These are phyloP conservation scores for Parachlorella kessleri DNA, from an alignment of 139 green algal genomes.

Conservation along the genomic window DNA sequence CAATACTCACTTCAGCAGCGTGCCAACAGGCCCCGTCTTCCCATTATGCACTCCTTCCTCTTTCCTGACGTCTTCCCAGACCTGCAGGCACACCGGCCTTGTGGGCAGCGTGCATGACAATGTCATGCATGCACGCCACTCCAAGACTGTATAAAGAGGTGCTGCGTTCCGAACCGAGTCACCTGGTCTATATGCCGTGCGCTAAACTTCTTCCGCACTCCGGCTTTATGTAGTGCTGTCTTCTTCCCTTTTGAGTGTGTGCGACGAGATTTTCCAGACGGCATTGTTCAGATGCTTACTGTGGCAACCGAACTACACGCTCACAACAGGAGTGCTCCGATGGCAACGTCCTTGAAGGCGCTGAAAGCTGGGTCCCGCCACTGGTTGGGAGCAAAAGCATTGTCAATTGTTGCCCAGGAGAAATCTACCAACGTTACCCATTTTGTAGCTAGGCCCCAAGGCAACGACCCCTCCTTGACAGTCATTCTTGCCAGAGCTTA, in stretches of 20 bases:
- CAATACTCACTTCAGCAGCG: conserved; percentile 18
- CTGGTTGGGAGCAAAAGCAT: neutral
- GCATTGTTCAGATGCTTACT: no score
- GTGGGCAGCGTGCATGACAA: neutral
- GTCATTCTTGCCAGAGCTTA: neutral
- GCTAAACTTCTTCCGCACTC: conserved; percentile 55
- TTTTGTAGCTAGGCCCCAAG: neutral
- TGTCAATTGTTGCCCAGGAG: neutral
- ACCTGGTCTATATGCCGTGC: conserved; percentile 79
- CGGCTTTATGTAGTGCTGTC: conserved; percentile 51
- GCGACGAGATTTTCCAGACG: conserved; percentile 30
- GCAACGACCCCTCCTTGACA: neutral
- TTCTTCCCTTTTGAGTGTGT: conserved; percentile 24
- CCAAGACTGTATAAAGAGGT: neutral
- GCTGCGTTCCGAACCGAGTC: neutral
- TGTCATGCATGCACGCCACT: no score
- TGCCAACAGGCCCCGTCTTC: conserved; percentile 70
- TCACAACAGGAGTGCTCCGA: no score
- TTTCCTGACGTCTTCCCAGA: conserved; percentile 83
- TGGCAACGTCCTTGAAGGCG: no score
- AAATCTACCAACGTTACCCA: neutral
- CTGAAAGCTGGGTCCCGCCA: neutral
- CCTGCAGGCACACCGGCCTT: conserved; percentile 40
- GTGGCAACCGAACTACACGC: no score
- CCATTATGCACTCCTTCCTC: conserved; percentile 58